A percentile compares a stretch with the other conserved stretches of the same genome.
These are phyloP conservation scores for Cryomyces antarcticus DNA, from an alignment of 495 filamentous ascomycete species.

Conservation along the genomic window DNA sequence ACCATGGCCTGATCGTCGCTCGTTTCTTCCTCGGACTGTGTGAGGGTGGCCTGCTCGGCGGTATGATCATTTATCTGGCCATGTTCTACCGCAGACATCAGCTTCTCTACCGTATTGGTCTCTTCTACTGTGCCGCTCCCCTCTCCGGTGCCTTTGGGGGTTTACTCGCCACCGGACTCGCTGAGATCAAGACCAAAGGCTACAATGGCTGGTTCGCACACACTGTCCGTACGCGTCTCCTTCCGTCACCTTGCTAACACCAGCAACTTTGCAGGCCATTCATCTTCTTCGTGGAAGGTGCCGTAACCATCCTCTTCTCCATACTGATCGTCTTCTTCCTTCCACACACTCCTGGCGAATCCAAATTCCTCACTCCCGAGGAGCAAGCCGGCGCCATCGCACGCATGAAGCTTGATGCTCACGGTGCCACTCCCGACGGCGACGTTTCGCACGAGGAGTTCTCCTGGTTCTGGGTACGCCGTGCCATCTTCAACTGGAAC, in stretches of 20 bases:
- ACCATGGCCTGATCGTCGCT: slow-evolving; percentile 19
- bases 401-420: slow-evolving; percentile 23
- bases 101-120: slow-evolving; percentile 21
- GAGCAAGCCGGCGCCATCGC: slow-evolving; percentile 17
- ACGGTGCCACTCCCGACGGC: slow-evolving; percentile 21
- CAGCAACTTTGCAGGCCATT: slow-evolving; percentile 1
- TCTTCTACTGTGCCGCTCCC: slow-evolving; percentile 47
- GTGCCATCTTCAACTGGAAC: slow-evolving; percentile 24
- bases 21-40: slow-evolving; percentile 23
- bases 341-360: slow-evolving; percentile 23
- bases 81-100: slow-evolving; percentile 29
- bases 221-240: slow-evolving; percentile 22
- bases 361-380: slow-evolving; percentile 22
- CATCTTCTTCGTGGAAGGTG: slow-evolving; percentile 20
- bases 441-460: slow-evolving; percentile 27
- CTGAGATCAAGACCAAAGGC: slow-evolving; percentile 18
- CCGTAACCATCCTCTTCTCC: slow-evolving; percentile 23
- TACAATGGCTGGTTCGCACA: slow-evolving; percentile 29
- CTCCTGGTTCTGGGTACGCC: slow-evolving; percentile 23
- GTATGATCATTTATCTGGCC: slow-evolving; percentile 28
- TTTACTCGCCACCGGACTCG: slow-evolving; percentile 33
- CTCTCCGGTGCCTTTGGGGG: slow-evolving; percentile 45
- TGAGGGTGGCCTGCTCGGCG: slow-evolving; percentile 32
- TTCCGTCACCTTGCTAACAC: slow-evolving; percentile 8
- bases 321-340: slow-evolving; percentile 23